Evolutionary conservation across 257 asterid genomes (phyloP).

Genomic region (Solanum piurae): DNA sequence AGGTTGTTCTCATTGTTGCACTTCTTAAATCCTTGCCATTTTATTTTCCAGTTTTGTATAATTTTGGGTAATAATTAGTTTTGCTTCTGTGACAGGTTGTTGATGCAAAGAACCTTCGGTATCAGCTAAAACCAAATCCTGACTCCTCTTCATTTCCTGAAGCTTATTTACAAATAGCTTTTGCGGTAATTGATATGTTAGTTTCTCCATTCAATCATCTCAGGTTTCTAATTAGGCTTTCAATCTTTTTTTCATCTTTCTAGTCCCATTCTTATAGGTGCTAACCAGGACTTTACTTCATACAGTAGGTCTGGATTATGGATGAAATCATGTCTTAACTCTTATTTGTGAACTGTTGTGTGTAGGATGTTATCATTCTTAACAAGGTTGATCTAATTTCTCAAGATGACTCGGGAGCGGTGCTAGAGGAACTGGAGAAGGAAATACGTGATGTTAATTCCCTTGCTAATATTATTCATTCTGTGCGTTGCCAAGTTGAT

Average conservation of each 20-base stretch:
- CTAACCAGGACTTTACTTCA: background rate
- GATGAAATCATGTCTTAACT: background rate
- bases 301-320: background rate
- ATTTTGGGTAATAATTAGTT: background rate
- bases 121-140: slow-evolving; percentile 66
- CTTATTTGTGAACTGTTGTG: background rate
- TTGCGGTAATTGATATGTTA: slow-evolving; percentile 47
- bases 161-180: slow-evolving; percentile 89
- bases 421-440: slow-evolving; percentile 62
- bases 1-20: background rate
- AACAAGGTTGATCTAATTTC: slow-evolving; percentile 83
- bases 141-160: slow-evolving; percentile 86
- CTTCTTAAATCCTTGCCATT: background rate
- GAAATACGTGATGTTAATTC: slow-evolving; percentile 72
- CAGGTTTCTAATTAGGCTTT: background rate
- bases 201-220: background rate
- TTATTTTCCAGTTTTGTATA: background rate
- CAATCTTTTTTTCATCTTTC: background rate
- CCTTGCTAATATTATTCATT: slow-evolving; percentile 57
- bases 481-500: slow-evolving; percentile 85
- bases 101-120: slow-evolving; percentile 89
- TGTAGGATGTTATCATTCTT: slow-evolving; percentile 89
- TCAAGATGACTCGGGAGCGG: slow-evolving; percentile 33
- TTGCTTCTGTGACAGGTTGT: slow-evolving; percentile 53
- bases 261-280: background rate